Evolutionary conservation across 2,329 filamentous ascomycete genomes (phyloP).

Genomic region (Exophiala calicioides): DNA sequence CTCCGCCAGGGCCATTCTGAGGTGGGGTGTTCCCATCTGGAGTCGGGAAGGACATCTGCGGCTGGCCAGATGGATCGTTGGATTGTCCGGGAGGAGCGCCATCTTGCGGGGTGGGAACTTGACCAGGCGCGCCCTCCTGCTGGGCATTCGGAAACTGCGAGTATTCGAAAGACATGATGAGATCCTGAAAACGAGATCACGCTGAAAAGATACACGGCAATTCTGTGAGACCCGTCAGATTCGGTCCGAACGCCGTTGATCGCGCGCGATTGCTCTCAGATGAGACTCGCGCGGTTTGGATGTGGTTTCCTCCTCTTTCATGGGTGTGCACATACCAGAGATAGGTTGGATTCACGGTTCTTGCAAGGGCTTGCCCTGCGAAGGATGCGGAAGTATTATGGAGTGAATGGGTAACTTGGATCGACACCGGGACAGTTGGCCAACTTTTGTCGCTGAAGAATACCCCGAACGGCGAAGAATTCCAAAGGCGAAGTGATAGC

Average conservation of each 20-base stretch:
- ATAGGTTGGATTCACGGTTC: conserved; percentile 8
- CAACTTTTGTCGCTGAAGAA: conserved; percentile 29
- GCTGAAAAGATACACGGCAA: conserved; percentile 12
- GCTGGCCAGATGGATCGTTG: conserved; percentile 41
- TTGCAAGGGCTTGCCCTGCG: conserved; percentile 12
- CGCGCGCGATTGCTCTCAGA: neutral
- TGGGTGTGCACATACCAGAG: conserved; percentile 10
- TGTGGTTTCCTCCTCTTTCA: neutral
- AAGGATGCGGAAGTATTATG: conserved; percentile 22
- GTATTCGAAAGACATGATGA: conserved; percentile 67
- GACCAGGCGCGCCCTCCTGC: conserved; percentile 56
- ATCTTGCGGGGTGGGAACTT: conserved; percentile 49
- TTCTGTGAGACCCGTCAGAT: conserved; percentile 20
- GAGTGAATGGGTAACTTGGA: conserved; percentile 12
- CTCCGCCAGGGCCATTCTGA: conserved; percentile 51
- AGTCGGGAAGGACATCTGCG: conserved; percentile 55
- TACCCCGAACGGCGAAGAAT: conserved; percentile 24
- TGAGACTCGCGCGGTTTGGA: neutral
- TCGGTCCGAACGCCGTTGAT: neutral
- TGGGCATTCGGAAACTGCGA: conserved; percentile 63
- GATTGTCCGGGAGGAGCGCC: conserved; percentile 57
- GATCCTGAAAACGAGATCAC: conserved; percentile 15
- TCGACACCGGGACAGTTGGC: conserved; percentile 8
- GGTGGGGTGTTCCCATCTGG: conserved; percentile 47
- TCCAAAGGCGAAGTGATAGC: conserved; percentile 24